Percentiles rank a stretch among this genome's conserved stretches.
Evolutionary conservation across 768 basidiomycete genomes (phyloP).

Genomic region (Pulveroboletus frians): DNA sequence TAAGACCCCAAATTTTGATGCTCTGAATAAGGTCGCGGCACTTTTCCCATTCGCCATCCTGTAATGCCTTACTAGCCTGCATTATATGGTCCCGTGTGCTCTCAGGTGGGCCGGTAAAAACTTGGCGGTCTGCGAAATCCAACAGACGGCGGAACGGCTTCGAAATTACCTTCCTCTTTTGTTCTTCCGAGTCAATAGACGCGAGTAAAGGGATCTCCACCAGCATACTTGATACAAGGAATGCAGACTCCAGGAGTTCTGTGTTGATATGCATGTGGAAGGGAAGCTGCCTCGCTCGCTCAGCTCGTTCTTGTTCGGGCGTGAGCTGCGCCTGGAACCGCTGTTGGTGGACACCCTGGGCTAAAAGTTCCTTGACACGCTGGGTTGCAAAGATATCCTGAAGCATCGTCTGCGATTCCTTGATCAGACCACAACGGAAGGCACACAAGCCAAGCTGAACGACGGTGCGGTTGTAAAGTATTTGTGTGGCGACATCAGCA

Average conservation of each 20-base stretch:
- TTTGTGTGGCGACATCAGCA: constrained; percentile 95
- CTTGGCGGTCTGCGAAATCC: constrained; percentile 95
- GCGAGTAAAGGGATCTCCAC: constrained; percentile 95
- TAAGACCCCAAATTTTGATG: constrained; percentile 97
- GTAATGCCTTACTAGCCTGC: constrained; percentile 96
- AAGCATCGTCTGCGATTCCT: constrained; percentile 87
- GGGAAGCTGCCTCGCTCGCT: constrained; percentile 91
- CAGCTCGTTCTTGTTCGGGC: constrained; percentile 95
- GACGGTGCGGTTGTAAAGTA: constrained; percentile 94
- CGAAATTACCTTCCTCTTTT: constrained; percentile 89
- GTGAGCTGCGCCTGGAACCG: constrained; percentile 74
- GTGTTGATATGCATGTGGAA: constrained; percentile 99
- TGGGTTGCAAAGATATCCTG: constrained; percentile 96
- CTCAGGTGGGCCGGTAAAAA: constrained; percentile 98
- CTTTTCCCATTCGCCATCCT: constrained; percentile 95
- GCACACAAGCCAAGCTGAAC: constrained; percentile 97
- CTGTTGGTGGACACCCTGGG: constrained; percentile 93
- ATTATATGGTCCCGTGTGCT: constrained; percentile 98
- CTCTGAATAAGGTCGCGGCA: constrained; percentile 89
- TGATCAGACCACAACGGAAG: constrained; percentile 91
- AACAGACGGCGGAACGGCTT: constrained; percentile 93
- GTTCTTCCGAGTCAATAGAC: constrained; percentile 90
- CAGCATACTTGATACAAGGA: constrained; percentile 97
- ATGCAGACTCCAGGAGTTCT: constrained; percentile 93
- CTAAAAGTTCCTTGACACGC: constrained; percentile 93